Evolutionary conservation across 192 early-diverging fungal genomes (phyloP).

Genomic region (Allomyces javanicus): DNA sequence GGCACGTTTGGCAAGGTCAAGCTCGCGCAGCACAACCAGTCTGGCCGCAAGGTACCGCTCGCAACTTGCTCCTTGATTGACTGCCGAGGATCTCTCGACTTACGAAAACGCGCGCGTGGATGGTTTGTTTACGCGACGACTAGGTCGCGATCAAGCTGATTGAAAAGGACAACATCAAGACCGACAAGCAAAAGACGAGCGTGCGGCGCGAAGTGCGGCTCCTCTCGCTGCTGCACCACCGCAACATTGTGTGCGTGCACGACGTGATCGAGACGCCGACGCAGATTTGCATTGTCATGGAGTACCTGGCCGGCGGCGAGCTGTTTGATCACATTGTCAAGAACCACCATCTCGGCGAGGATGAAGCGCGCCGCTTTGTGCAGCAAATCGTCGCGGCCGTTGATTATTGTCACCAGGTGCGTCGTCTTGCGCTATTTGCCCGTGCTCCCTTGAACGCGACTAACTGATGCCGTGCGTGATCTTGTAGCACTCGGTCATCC

Average conservation of each 20-base stretch:
- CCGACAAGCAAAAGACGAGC: conserved; percentile 25
- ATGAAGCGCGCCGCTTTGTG: conserved; percentile 25
- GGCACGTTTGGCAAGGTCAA: conserved; percentile 44
- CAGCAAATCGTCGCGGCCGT: conserved; percentile 29
- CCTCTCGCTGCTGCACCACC: conserved; percentile 23
- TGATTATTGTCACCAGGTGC: conserved; percentile 28
- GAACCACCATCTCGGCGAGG: conserved; percentile 20
- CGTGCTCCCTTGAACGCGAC: neutral
- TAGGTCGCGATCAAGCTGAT: conserved; percentile 40
- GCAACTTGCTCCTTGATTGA: too few relatives aligned
- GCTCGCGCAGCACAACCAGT: conserved; percentile 24
- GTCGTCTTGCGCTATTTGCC: neutral
- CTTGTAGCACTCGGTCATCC: conserved; percentile 31
- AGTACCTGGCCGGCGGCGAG: conserved; percentile 33
- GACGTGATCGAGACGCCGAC: conserved; percentile 25
- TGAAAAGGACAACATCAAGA: conserved; percentile 31
- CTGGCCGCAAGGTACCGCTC: conserved; percentile 17
- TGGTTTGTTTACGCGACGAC: neutral
- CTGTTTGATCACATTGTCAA: conserved; percentile 36
- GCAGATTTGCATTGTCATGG: conserved; percentile 38
- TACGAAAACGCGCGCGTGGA: too few relatives aligned
- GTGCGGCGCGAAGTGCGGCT: conserved; percentile 25
- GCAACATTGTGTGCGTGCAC: conserved; percentile 32
- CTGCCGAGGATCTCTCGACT: too few relatives aligned
- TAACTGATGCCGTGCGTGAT: neutral